These are phyloP conservation scores for Epichloe scottii DNA, from an alignment of 2,329 filamentous ascomycete species.

Conservation along the genomic window DNA sequence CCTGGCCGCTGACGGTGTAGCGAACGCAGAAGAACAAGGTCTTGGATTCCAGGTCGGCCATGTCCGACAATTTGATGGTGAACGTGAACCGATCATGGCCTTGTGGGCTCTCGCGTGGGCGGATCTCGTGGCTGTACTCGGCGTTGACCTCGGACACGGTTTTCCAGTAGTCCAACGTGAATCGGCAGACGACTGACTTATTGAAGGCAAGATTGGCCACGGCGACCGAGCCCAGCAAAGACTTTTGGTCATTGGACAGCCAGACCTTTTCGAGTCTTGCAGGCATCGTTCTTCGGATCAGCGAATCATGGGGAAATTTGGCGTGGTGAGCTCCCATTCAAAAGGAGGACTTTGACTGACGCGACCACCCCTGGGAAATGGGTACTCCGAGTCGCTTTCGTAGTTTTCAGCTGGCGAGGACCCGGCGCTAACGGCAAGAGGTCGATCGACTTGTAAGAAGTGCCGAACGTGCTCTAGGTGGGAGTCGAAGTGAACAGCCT, in stretches of 20 bases:
- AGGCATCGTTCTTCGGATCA: conserved; percentile 47
- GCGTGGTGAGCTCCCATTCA: conserved; percentile 78
- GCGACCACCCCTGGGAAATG: conserved; percentile 47
- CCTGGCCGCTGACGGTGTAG: conserved; percentile 71
- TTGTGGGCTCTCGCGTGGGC: conserved; percentile 49
- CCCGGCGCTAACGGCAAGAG: conserved; percentile 88
- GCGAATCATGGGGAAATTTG: conserved; percentile 59
- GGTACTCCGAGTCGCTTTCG: conserved; percentile 80
- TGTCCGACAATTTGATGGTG: conserved; percentile 82
- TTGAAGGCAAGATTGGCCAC: conserved; percentile 85
- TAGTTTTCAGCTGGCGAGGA: conserved; percentile 84
- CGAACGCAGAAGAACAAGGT: conserved; percentile 86
- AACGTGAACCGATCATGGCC: conserved; percentile 86
- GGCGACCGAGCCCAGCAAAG: conserved; percentile 67
- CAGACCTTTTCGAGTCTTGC: conserved; percentile 79
- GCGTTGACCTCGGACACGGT: conserved; percentile 88
- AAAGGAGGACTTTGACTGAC: conserved; percentile 37
- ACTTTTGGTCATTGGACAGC: conserved; percentile 79
- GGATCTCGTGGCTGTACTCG: conserved; percentile 74
- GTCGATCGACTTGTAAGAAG: conserved; percentile 86
- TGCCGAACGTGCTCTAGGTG: conserved; percentile 93
- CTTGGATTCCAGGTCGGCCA: conserved; percentile 83
- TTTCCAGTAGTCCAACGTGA: conserved; percentile 97
- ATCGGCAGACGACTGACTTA: conserved; percentile 80
- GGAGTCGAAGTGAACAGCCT: conserved; percentile 97